phyloP scores from a whole-genome alignment of 2,329 filamentous ascomycete species.

The Ceratocystis alfenasii region DNA sequence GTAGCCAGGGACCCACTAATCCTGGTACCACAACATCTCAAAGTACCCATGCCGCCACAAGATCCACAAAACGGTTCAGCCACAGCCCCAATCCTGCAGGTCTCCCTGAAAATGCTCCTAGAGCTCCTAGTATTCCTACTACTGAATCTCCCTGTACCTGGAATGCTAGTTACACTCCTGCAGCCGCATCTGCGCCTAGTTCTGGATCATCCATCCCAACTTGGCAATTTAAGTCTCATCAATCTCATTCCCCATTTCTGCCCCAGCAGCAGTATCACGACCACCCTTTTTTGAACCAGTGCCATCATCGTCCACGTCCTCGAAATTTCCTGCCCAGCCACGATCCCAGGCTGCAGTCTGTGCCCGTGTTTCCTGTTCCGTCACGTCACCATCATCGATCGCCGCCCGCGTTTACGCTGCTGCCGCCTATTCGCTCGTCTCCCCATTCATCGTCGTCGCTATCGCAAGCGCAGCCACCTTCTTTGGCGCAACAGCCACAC shows the following conservation, averaged over 20 bases:
- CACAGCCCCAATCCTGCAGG: not conserved
- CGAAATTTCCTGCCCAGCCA: not conserved
- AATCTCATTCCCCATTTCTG: constrained; percentile 2
- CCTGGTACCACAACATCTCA: not conserved
- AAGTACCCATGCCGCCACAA: not conserved
- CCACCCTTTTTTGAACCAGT: not conserved
- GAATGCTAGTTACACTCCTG: constrained; percentile 8
- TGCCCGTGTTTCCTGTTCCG: constrained; percentile 4
- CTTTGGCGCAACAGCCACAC: constrained; percentile 1
- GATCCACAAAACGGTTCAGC: not conserved
- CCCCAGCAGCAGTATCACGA: not conserved
- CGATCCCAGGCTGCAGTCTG: constrained; percentile 5
- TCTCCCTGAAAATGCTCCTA: not conserved
- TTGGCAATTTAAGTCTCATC: not conserved
- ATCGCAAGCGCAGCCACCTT: not conserved
- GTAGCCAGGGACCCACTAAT: not conserved
- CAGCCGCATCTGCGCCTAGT: not conserved
- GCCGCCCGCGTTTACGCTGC: constrained; percentile 6
- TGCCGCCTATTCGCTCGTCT: constrained; percentile 4
- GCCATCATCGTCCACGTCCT: not conserved
- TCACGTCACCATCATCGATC: not conserved
- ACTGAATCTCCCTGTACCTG: constrained; percentile 10
- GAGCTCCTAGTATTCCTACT: not conserved
- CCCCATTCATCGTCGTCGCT: not conserved
- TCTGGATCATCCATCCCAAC: constrained; percentile 2